phyloP scores from a whole-genome alignment of 2,329 filamentous ascomycete genomes.

The Taxawa tesnikishii region DNA sequence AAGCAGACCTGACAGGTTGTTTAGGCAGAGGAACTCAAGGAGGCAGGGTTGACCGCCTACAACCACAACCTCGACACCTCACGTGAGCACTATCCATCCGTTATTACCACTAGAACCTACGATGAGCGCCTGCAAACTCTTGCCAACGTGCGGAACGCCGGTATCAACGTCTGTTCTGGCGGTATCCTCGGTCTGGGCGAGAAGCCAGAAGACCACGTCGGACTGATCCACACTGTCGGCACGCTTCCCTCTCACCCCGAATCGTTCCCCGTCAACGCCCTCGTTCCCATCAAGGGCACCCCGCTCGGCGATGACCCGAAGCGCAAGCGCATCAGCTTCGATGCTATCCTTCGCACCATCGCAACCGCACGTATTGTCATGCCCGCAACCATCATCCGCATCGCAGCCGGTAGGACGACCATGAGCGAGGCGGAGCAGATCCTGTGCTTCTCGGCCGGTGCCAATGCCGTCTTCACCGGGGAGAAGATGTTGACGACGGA shows the following conservation, averaged over 20 bases:
- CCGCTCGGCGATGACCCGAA: constrained; percentile 54
- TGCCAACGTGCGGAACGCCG: constrained; percentile 67
- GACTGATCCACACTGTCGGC: constrained; percentile 69
- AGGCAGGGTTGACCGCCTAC: constrained; percentile 77
- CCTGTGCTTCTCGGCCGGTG: constrained; percentile 78
- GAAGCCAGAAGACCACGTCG: constrained; percentile 64
- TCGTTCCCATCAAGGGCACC: constrained; percentile 84
- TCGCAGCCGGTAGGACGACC: constrained; percentile 73
- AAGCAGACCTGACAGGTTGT: constrained; percentile 22
- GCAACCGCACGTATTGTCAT: constrained; percentile 74
- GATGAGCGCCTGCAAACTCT: constrained; percentile 78
- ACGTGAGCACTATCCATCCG: constrained; percentile 73
- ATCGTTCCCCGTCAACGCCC: constrained; percentile 81
- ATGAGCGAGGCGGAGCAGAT: constrained; percentile 84
- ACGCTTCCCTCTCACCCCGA: constrained; percentile 75
- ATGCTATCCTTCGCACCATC: constrained; percentile 68
- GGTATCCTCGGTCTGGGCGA: constrained; percentile 82
- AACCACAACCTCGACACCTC: constrained; percentile 93
- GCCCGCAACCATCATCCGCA: constrained; percentile 73
- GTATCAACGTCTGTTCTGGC: constrained; percentile 81
- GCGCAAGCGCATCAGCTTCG: constrained; percentile 56
- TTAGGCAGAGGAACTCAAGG: constrained; percentile 72
- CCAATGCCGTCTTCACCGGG: constrained; percentile 89
- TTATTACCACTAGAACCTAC: constrained; percentile 78
- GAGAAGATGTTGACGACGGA: constrained; percentile 94